phyloP scores from a whole-genome alignment of 176 grass and related monocot species.

The Hyparrhenia diplandra region DNA sequence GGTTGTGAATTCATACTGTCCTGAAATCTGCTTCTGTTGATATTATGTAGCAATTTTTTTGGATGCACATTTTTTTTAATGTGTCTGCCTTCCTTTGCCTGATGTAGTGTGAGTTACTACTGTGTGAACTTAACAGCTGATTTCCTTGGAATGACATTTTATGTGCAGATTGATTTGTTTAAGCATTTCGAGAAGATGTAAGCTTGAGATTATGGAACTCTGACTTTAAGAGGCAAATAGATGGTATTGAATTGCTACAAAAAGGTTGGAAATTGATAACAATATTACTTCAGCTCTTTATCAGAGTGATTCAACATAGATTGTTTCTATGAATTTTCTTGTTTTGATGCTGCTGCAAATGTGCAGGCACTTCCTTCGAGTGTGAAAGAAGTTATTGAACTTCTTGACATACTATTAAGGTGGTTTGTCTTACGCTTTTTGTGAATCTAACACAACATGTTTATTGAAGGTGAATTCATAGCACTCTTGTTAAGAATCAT shows the following conservation, averaged over 20 bases:
- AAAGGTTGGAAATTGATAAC: slow-evolving; percentile 61
- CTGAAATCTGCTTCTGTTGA: too few species aligned
- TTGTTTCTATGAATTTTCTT: slow-evolving; percentile 2
- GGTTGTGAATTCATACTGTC: too few species aligned
- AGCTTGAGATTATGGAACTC: slow-evolving; percentile 86
- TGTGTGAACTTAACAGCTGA: background rate
- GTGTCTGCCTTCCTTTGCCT: background rate
- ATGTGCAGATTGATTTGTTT: slow-evolving; percentile 75
- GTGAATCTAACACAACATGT: slow-evolving; percentile 96
- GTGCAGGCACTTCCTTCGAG: slow-evolving; percentile 69
- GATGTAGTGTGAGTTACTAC: background rate
- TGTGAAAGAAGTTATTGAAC: slow-evolving; percentile 77
- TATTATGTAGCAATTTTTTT: too few species aligned
- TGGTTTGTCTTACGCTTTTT: slow-evolving; percentile 99
- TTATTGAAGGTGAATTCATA: slow-evolving; percentile 76
- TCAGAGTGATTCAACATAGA: background rate
- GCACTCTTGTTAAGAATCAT: background rate
- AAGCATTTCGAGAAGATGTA: slow-evolving; percentile 97
- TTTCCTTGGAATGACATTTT: slow-evolving; percentile 1
- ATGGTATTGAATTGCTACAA: slow-evolving; percentile 92
- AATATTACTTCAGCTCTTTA: slow-evolving; percentile 6
- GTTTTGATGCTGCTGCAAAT: slow-evolving; percentile 9
- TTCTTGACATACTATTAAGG: slow-evolving; percentile 93
- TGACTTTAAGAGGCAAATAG: slow-evolving; percentile 98
- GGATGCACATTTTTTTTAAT: too few species aligned